Conservation (phyloP, 2,329 filamentous ascomycete genomes). For the Trichophyton benhamiae region DNA sequence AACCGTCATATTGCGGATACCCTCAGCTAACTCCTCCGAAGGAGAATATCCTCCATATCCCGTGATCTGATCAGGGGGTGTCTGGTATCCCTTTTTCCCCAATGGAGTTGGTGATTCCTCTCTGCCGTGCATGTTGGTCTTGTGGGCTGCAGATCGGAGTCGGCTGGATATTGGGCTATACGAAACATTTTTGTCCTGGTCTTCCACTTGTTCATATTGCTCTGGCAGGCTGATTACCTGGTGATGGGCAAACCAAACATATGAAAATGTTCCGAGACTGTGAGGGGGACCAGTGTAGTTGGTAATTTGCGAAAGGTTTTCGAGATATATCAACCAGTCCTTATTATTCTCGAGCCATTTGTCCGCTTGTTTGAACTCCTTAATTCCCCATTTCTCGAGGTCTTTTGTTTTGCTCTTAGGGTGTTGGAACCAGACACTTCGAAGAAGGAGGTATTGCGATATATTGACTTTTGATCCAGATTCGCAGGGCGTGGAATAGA, state of each 20-base stretch:
- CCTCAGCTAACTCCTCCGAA: neutral
- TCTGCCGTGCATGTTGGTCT: neutral
- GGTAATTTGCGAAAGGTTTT: neutral
- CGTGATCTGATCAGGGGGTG: neutral
- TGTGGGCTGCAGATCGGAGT: neutral
- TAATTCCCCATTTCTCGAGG: neutral
- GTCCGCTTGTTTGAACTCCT: neutral
- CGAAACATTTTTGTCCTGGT: neutral
- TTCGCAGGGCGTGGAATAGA: neutral
- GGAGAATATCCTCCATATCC: neutral
- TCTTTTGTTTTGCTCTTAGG: neutral
- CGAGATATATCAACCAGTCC: neutral
- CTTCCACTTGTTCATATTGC: neutral
- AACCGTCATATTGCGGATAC: neutral
- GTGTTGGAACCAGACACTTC: neutral
- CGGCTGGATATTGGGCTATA: neutral
- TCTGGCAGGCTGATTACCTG: neutral
- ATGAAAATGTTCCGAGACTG: neutral
- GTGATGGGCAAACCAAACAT: neutral
- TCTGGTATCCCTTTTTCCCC: neutral
- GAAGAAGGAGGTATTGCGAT: neutral
- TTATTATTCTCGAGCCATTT: neutral
- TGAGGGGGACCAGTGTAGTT: neutral
- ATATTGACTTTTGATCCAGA: neutral
- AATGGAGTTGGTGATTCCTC: neutral